Conservation (phyloP, 164 flowering plant species). For the Santalum album region DNA sequence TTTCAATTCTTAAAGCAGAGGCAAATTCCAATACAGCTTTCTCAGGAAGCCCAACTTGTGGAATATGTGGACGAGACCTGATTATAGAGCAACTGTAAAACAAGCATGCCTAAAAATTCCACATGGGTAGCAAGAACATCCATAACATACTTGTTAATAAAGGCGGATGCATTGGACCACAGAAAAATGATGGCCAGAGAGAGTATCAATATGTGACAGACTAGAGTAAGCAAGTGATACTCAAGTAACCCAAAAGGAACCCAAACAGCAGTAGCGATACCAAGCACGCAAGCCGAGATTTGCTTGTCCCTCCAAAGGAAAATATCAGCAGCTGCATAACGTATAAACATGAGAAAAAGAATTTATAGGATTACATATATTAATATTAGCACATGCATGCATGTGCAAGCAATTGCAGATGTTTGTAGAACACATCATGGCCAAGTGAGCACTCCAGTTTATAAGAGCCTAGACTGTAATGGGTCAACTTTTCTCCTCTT, state of each 20-base stretch:
- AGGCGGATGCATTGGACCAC: constrained; percentile 48
- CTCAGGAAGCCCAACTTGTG: constrained; percentile 39
- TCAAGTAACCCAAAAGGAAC: constrained; percentile 35
- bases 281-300: constrained; percentile 25
- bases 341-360: too few species aligned
- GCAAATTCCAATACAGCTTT: constrained; percentile 26
- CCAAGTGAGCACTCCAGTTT: too few species aligned
- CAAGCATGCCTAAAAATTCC: background rate
- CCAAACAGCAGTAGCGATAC: constrained; percentile 29
- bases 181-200: constrained; percentile 41
- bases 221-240: constrained; percentile 33
- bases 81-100: background rate
- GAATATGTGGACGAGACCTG: constrained; percentile 50
- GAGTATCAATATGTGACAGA: constrained; percentile 42
- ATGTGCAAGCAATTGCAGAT: too few species aligned
- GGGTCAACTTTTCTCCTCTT: too few species aligned
- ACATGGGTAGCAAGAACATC: background rate
- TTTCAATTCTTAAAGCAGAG: constrained; percentile 23
- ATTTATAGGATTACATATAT: too few species aligned
- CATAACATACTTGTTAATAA: constrained; percentile 45
- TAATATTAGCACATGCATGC: too few species aligned
- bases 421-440: too few species aligned
- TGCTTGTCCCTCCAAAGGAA: constrained; percentile 45
- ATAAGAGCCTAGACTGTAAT: too few species aligned
- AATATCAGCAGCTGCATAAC: constrained; percentile 38